A percentile compares a stretch with the other conserved stretches of the same genome.
Conservation (phyloP, 2,329 filamentous ascomycete genomes). For the Aspergillus uvarum region DNA sequence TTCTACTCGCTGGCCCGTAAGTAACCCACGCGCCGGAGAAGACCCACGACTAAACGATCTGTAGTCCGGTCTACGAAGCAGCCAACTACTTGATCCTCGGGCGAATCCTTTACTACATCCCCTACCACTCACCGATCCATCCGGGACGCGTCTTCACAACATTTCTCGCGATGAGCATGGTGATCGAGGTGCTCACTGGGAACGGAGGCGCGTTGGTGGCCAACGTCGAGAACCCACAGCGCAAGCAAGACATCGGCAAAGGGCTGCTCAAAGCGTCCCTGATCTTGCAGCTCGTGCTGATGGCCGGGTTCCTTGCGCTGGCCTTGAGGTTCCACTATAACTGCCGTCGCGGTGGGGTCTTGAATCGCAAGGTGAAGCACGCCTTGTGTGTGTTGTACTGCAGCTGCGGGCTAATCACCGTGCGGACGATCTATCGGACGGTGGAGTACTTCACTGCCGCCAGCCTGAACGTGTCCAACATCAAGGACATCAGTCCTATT, state of each 20-base stretch:
- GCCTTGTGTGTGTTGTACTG: conserved; percentile 48
- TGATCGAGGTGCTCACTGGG: conserved; percentile 51
- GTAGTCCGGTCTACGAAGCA: conserved; percentile 43
- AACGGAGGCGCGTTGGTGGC: conserved; percentile 52
- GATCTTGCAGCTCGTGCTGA: conserved; percentile 52
- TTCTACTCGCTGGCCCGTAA: conserved; percentile 43
- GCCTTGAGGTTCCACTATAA: conserved; percentile 49
- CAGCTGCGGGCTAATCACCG: conserved; percentile 46
- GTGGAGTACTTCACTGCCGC: conserved; percentile 49
- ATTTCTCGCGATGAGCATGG: conserved; percentile 54
- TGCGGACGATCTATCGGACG: conserved; percentile 50
- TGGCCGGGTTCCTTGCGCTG: conserved; percentile 50
- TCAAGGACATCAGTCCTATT: conserved; percentile 34
- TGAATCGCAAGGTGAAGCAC: conserved; percentile 45
- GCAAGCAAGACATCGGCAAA: conserved; percentile 44
- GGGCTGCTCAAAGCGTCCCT: conserved; percentile 52
- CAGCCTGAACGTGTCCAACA: conserved; percentile 35
- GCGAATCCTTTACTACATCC: conserved; percentile 50
- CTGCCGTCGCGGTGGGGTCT: conserved; percentile 38
- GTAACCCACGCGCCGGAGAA: conserved; percentile 3
- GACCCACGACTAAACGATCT: not conserved
- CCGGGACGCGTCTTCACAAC: conserved; percentile 60
- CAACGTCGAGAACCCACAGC: conserved; percentile 37
- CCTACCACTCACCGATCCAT: conserved; percentile 53
- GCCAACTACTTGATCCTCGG: conserved; percentile 55